Evolutionary conservation across 2,329 filamentous ascomycete species (phyloP), one percentile per base, ranked within the genome.

Genomic region (Chrysoporthe deuterocubensis): DNA sequence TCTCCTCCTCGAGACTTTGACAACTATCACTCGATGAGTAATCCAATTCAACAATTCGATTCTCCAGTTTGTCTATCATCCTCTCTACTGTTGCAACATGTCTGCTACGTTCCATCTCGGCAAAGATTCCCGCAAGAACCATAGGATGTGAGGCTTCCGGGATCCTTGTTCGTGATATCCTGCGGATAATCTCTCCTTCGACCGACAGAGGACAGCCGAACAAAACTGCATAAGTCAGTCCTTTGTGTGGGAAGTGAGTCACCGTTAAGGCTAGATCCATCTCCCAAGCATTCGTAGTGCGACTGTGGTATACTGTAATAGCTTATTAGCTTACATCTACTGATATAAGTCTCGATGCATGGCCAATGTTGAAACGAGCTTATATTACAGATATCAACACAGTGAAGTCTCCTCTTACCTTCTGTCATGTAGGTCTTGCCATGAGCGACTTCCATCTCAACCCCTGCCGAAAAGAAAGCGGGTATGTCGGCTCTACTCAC

Each of bases 81-180:
- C 59, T 7, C 4, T 74, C 71, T 0, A 75, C 68, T 0, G 73
- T 60, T 0, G 61, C 14, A 3, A 73, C 60, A 46, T 76, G 73
- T n/a, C 75, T 69, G 1, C 43, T 58, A 6, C 75, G 69, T 61
- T 78, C 76, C 0, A 78, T 65, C 62, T 78, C 76, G 3, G 72
- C 73, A 8, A 78, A 71, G 2, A 78, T 76, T 1, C 74, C 75
- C 0, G 73, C 72, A 6, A 77, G 8, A 0, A 78, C 57, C 2
- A 78, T 56, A 1, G 77, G 77, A 48, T 78, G 72, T 0, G 62
- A 59, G 0, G 67, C 68, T 4, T 71, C 72, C 18, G 56, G 44
- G 0, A 37, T 34, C 32, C 32, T 48, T 1, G 66, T 62, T 0
- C 46, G 40, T 3, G 13, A 48, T 9, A 76, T 40, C 0, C 73